Percentiles rank a stretch among this genome's conserved stretches.
These are phyloP conservation scores for Backusella tarrabulga DNA, from an alignment of 192 early-diverging fungal genomes.

Conservation along the genomic window DNA sequence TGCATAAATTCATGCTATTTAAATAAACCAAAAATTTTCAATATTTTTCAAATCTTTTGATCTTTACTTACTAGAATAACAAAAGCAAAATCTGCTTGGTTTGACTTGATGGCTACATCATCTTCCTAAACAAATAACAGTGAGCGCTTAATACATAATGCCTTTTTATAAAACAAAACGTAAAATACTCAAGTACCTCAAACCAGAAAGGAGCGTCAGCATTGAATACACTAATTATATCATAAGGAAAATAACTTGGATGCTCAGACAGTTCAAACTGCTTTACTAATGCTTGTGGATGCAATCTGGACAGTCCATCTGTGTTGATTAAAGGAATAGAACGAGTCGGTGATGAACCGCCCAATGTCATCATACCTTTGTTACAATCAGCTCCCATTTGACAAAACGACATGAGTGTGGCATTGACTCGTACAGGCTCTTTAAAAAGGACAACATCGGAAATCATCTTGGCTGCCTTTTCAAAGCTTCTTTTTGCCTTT, in stretches of 20 bases:
- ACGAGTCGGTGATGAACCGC: conserved; percentile 36
- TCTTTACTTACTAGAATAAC: conserved; percentile 29
- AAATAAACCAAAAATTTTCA: neutral
- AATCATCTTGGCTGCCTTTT: conserved; percentile 28
- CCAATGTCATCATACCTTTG: neutral
- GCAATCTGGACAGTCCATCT: conserved; percentile 28
- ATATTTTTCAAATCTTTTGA: too few relatives aligned
- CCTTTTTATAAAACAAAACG: neutral
- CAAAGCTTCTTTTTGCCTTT: conserved; percentile 27
- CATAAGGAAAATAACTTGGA: conserved; percentile 23
- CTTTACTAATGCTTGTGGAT: conserved; percentile 42
- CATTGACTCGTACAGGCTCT: conserved; percentile 33
- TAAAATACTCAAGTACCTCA: conserved; percentile 5
- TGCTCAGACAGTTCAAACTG: conserved; percentile 15
- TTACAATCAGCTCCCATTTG: conserved; percentile 9
- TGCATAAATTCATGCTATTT: conserved; percentile 41
- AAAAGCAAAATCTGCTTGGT: conserved; percentile 41
- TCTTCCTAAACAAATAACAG: conserved; percentile 17
- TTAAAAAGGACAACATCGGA: conserved; percentile 17
- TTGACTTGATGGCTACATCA: neutral
- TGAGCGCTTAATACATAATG: neutral
- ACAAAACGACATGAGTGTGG: conserved; percentile 38
- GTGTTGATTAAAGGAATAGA: conserved; percentile 19
- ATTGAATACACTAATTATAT: conserved; percentile 39
- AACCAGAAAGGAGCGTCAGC: conserved; percentile 37